A percentile compares a stretch with the other conserved stretches of the same genome.
Conservation (phyloP, 352 stramenopile genomes). For the Aphanomyces euteiches region DNA sequence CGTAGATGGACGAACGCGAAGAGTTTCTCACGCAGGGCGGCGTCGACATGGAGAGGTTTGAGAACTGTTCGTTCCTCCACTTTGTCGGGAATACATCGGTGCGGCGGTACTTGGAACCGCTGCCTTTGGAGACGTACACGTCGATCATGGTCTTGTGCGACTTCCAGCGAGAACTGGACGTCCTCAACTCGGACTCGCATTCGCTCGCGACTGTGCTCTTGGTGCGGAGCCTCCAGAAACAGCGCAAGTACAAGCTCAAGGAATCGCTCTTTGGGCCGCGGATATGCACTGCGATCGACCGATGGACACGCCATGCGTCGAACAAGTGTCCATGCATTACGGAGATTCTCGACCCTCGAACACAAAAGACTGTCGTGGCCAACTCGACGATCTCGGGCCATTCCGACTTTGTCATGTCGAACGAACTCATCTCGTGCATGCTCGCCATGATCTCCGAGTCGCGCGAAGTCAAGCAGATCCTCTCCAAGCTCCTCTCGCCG, state of each 20-base stretch:
- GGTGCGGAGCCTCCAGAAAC: slow-evolving; percentile 69
- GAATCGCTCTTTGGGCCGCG: slow-evolving; percentile 11
- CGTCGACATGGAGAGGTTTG: slow-evolving; percentile 45
- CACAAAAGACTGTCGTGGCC: slow-evolving; percentile 71
- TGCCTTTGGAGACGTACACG: slow-evolving; percentile 71
- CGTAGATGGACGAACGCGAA: slow-evolving; percentile 46
- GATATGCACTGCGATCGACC: slow-evolving; percentile 1
- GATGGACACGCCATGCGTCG: slow-evolving; percentile 2
- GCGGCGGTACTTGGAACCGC: slow-evolving; percentile 57
- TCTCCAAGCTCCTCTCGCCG: slow-evolving; percentile 68
- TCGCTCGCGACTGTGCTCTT: slow-evolving; percentile 76
- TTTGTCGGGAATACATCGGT: slow-evolving; percentile 78
- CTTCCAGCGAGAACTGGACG: slow-evolving; percentile 64
- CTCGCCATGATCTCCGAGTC: slow-evolving; percentile 86
- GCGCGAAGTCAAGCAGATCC: slow-evolving; percentile 71
- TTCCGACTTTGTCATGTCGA: slow-evolving; percentile 86
- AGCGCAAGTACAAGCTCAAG: background rate
- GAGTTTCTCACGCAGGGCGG: slow-evolving; percentile 60
- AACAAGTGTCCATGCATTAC: slow-evolving; percentile 71
- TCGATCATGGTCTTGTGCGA: slow-evolving; percentile 84
- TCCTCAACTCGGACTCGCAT: slow-evolving; percentile 82
- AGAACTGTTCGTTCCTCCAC: slow-evolving; percentile 60
- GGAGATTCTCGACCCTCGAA: slow-evolving; percentile 82
- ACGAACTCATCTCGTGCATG: slow-evolving; percentile 79
- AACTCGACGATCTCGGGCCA: slow-evolving; percentile 63